Evolutionary conservation across 768 basidiomycete species (phyloP), one percentile per base, ranked within the genome.

Genomic region (Mycena haematopus): DNA sequence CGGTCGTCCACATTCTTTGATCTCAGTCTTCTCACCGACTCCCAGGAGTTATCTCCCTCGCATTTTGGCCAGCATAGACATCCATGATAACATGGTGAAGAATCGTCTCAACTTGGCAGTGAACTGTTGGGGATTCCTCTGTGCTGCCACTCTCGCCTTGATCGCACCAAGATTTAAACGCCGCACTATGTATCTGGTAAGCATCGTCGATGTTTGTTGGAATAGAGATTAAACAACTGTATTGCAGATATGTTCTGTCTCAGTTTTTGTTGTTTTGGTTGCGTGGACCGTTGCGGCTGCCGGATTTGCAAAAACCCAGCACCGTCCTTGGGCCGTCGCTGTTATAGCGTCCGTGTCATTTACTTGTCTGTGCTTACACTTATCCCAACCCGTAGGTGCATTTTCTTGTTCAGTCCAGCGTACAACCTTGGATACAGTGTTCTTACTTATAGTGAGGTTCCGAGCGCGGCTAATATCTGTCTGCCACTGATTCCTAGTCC

Each of bases 31-130:
- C n/a, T n/a, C n/a, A n/a, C n/a, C n/a, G n/a, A n/a, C 31, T 45
- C 56, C 21, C 36, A 60, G 60, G 53, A 55, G 35, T 27, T 55
- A 55, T 27, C 60, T 61, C 22, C 52, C 60, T 1, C 60, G 60
- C 13, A 61, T 61, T 21, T 31, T 61, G 25, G 53, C 21, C 25
- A 33, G 24, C 35, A 42, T 61, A 19, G 60, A 52, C 6, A 61
- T 61, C 27, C 52, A 61, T 36, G 27, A 42, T 22, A 55, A 61
- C 38, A 22, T n/a, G 36, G 49, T 38, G 14, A 61, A 61, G 24
- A 61, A 54, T 22, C 45, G 36, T 10, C 14, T 61, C 38, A 42
- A 61, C n/a, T 33, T 61, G 25, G 60, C 46, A 1, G 11, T 47
- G 27, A 42, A 27, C 36, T 54, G 35, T n/a, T 61, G 60, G 60